Evolutionary conservation across 768 basidiomycete species (phyloP).

Genomic region (Tylopilus balloui): DNA sequence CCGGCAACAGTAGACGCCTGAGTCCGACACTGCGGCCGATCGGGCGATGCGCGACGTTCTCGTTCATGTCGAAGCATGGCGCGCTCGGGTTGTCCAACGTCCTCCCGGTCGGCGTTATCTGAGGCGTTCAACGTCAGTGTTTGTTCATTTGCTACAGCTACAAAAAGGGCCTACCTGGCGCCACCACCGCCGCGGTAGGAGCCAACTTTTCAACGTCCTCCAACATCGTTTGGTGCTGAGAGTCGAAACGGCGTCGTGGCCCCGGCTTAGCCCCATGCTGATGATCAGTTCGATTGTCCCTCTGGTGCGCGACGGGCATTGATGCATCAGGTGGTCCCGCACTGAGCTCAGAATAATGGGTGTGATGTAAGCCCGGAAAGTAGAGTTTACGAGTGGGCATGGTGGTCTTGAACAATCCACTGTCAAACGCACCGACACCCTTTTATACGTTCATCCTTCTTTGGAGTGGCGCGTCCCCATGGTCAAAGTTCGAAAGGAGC

Average conservation of each 20-base stretch:
- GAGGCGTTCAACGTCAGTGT: neutral
- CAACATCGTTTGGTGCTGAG: neutral
- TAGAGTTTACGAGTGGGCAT: constrained; percentile 4
- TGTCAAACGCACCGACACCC: neutral
- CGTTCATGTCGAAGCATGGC: neutral
- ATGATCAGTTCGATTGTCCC: neutral
- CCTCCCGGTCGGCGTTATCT: constrained; percentile 4
- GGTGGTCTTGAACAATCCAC: neutral
- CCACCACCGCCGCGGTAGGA: neutral
- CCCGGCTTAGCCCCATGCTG: neutral
- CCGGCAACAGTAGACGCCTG: neutral
- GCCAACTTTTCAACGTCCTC: neutral
- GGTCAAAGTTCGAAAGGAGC: neutral
- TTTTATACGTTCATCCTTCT: constrained; percentile 6
- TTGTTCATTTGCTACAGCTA: neutral
- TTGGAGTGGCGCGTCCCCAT: constrained; percentile 8
- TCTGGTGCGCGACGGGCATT: neutral
- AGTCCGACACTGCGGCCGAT: neutral
- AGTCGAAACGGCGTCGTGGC: neutral
- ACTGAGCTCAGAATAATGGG: constrained; percentile 3
- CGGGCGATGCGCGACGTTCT: neutral
- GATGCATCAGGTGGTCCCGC: neutral
- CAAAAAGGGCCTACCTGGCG: constrained; percentile 7
- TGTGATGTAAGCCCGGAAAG: neutral
- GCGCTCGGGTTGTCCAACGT: constrained; percentile 1